phyloP scores from a whole-genome alignment of 768 basidiomycete species.

The Pleurotus citrinopileatus region DNA sequence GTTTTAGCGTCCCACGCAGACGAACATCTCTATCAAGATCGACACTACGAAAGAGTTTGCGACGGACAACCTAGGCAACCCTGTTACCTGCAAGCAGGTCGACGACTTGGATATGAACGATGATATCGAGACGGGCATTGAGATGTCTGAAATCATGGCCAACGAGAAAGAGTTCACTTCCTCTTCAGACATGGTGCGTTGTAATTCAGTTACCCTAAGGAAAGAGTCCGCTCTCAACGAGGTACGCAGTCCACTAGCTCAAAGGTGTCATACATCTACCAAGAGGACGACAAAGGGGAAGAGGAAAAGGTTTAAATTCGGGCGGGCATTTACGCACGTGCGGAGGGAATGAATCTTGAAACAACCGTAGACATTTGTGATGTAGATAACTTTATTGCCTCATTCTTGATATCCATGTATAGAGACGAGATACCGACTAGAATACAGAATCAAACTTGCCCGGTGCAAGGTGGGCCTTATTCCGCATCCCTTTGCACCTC shows the following conservation, averaged over 20 bases:
- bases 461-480: not conserved
- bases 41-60: slow-evolving; percentile 51
- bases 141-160: not conserved
- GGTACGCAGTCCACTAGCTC: not conserved
- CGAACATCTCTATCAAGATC: slow-evolving; percentile 52
- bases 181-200: not conserved
- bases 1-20: slow-evolving; percentile 26
- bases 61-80: slow-evolving; percentile 25
- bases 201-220: not conserved
- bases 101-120: not conserved
- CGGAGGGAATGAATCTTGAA: not conserved
- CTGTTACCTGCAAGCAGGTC: not conserved
- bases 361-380: slow-evolving; percentile 11
- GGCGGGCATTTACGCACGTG: not conserved
- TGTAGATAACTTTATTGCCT: slow-evolving; percentile 8
- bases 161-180: not conserved
- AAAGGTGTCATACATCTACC: not conserved
- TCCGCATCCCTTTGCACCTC: slow-evolving; percentile 1
- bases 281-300: not conserved
- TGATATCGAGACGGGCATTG: not conserved
- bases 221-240: not conserved
- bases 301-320: not conserved
- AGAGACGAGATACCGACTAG: too few species aligned
- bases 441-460: too few species aligned
- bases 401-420: not conserved